A percentile compares a stretch with the other conserved stretches of the same genome.
These are phyloP conservation scores for Penicillium subrubescens DNA, from an alignment of 495 filamentous ascomycete genomes.

Conservation along the genomic window DNA sequence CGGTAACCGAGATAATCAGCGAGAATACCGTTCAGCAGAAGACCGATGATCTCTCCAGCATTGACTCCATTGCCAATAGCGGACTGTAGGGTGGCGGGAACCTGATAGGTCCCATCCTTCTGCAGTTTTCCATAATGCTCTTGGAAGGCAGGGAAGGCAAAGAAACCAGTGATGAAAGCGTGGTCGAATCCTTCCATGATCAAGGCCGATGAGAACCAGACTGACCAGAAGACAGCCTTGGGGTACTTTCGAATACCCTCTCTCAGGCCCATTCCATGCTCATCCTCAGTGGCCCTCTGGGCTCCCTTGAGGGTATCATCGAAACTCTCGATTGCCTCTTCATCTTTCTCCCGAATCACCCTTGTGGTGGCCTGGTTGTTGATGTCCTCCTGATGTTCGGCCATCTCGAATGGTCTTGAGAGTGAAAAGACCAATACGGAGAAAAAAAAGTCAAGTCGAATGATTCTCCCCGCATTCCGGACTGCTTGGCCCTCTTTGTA, in stretches of 20 bases:
- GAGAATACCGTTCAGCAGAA: slow-evolving; percentile 65
- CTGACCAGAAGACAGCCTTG: slow-evolving; percentile 48
- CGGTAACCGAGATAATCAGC: slow-evolving; percentile 65
- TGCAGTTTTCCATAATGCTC: slow-evolving; percentile 33
- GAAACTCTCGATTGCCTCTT: slow-evolving; percentile 8
- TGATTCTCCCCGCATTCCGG: neutral
- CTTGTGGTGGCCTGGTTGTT: slow-evolving; percentile 12
- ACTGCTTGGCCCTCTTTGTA: neutral
- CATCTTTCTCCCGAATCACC: slow-evolving; percentile 16
- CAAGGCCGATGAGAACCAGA: slow-evolving; percentile 43
- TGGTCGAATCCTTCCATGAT: slow-evolving; percentile 55
- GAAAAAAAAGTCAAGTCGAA: neutral
- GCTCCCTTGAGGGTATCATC: slow-evolving; percentile 18
- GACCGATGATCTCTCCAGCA: slow-evolving; percentile 67
- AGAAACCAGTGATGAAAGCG: slow-evolving; percentile 41
- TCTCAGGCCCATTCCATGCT: slow-evolving; percentile 15
- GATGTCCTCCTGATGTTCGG: slow-evolving; percentile 22
- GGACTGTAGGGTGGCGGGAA: slow-evolving; percentile 59
- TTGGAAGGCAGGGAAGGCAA: slow-evolving; percentile 38
- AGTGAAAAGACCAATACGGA: neutral
- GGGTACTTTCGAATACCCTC: slow-evolving; percentile 35
- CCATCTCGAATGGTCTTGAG: slow-evolving; percentile 8
- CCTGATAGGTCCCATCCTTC: slow-evolving; percentile 37
- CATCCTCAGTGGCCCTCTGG: slow-evolving; percentile 15
- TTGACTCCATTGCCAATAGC: slow-evolving; percentile 61